Conservation (phyloP, 2,329 filamentous ascomycete genomes). For the Talaromyces sp. region DNA sequence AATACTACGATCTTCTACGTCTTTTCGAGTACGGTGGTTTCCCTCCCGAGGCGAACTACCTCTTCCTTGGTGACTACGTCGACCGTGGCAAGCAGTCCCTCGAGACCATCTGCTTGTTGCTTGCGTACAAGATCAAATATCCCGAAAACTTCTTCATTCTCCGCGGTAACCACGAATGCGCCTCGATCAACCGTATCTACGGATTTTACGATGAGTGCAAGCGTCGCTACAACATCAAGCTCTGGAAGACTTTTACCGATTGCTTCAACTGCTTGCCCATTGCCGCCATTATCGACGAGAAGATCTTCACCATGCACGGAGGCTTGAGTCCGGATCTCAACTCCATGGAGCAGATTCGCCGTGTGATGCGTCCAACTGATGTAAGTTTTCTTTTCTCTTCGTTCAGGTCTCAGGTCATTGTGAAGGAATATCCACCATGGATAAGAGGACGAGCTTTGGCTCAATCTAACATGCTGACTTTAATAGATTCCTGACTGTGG, state of each 20-base stretch:
- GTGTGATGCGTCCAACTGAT: slow-evolving; percentile 98
- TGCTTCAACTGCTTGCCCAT: slow-evolving; percentile 99
- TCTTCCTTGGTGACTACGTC: slow-evolving; percentile 98
- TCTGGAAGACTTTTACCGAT: slow-evolving; percentile 99
- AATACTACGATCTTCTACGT: slow-evolving; percentile 96
- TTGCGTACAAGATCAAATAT: slow-evolving; percentile 99
- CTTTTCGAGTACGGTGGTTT: slow-evolving; percentile 98
- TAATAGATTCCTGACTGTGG: slow-evolving; percentile 92
- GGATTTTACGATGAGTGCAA: slow-evolving; percentile 99
- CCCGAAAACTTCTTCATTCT: slow-evolving; percentile 99
- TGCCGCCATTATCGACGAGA: slow-evolving; percentile 97
- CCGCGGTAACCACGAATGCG: slow-evolving; percentile 97
- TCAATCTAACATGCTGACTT: slow-evolving; percentile 41
- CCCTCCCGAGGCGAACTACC: slow-evolving; percentile 97
- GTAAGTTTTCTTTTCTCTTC: slow-evolving; percentile 57
- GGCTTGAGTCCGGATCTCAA: slow-evolving; percentile 95
- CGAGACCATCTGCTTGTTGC: slow-evolving; percentile 93
- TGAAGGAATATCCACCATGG: neutral
- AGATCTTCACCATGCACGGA: slow-evolving; percentile 99
- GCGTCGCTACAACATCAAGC: slow-evolving; percentile 97
- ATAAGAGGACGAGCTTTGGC: slow-evolving; percentile 25
- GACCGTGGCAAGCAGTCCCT: slow-evolving; percentile 98
- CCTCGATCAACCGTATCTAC: slow-evolving; percentile 98
- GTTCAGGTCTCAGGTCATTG: neutral
- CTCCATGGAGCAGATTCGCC: slow-evolving; percentile 99